Conservation (phyloP, 2,329 filamentous ascomycete genomes). For the Colletotrichum sp. region DNA sequence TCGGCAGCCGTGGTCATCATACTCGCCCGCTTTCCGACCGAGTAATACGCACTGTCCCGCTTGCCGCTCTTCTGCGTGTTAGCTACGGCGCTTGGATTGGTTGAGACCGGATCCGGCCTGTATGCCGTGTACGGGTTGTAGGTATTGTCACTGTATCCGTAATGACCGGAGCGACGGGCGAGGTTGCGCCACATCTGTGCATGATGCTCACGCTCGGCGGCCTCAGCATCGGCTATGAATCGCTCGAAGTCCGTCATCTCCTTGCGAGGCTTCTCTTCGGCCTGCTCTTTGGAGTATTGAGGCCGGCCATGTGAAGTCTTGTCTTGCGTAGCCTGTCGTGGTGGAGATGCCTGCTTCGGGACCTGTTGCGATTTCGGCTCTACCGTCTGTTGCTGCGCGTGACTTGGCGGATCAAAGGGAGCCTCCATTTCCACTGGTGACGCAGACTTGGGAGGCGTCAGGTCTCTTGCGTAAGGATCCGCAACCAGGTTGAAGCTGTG, state of each 20-base stretch:
- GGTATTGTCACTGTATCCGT: conserved; percentile 6
- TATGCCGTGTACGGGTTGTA: neutral
- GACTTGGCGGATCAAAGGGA: neutral
- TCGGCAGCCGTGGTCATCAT: conserved; percentile 1
- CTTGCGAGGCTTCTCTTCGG: neutral
- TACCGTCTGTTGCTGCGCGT: neutral
- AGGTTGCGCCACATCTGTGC: conserved; percentile 25
- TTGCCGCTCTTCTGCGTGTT: neutral
- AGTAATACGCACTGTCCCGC: conserved; percentile 16
- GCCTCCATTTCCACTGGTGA: conserved; percentile 17
- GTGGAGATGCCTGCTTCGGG: neutral
- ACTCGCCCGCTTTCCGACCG: conserved; percentile 7
- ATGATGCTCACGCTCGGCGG: conserved; percentile 26
- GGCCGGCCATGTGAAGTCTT: neutral
- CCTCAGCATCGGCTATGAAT: conserved; percentile 31
- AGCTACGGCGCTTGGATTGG: neutral
- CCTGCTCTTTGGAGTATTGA: neutral
- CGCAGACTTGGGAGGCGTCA: conserved; percentile 13
- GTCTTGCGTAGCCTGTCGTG: neutral
- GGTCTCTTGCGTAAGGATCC: conserved; percentile 11
- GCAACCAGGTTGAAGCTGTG: conserved; percentile 16
- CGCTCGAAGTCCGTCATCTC: conserved; percentile 28
- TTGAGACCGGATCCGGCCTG: neutral
- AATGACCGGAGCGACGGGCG: conserved; percentile 21
- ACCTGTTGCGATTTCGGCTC: neutral